phyloP scores from a whole-genome alignment of 2,329 filamentous ascomycete species.

The Phialophora verrucosa region DNA sequence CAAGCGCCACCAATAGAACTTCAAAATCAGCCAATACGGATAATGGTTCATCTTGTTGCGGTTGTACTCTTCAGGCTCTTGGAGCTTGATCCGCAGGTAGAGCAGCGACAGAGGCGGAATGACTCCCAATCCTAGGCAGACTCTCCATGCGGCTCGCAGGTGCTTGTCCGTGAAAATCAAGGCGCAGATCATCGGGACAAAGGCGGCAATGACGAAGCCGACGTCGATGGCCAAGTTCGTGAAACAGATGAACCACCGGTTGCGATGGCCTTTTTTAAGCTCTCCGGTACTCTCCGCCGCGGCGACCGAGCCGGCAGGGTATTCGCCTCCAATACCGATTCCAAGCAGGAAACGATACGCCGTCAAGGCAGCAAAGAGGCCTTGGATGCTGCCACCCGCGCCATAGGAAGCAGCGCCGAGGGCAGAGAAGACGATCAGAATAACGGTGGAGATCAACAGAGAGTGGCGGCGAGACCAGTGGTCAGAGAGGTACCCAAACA shows the following conservation, averaged over 20 bases:
- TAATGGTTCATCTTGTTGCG: conserved; percentile 71
- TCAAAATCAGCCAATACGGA: conserved; percentile 58
- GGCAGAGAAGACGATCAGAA: conserved; percentile 84
- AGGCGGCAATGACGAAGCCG: conserved; percentile 79
- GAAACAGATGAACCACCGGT: conserved; percentile 89
- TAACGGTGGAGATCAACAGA: conserved; percentile 78
- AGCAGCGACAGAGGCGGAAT: conserved; percentile 77
- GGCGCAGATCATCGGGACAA: conserved; percentile 73
- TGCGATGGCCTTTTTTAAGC: conserved; percentile 78
- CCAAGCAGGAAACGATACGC: conserved; percentile 85
- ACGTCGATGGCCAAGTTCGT: conserved; percentile 87
- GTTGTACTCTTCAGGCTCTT: conserved; percentile 79
- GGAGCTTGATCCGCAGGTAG: conserved; percentile 71
- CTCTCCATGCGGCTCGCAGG: conserved; percentile 78
- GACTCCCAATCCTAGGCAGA: conserved; percentile 76
- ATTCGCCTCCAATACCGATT: conserved; percentile 74
- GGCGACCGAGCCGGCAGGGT: conserved; percentile 72
- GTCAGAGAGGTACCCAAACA: conserved; percentile 82
- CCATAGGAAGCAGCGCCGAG: conserved; percentile 79
- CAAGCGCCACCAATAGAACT: conserved; percentile 77
- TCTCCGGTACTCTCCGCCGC: conserved; percentile 84
- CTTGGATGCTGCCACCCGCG: conserved; percentile 68
- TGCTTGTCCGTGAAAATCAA: conserved; percentile 66
- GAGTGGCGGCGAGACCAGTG: conserved; percentile 84
- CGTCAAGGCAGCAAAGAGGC: conserved; percentile 77